Conservation (phyloP, 2,329 filamentous ascomycete genomes). For the Sphaceloma murrayae region DNA sequence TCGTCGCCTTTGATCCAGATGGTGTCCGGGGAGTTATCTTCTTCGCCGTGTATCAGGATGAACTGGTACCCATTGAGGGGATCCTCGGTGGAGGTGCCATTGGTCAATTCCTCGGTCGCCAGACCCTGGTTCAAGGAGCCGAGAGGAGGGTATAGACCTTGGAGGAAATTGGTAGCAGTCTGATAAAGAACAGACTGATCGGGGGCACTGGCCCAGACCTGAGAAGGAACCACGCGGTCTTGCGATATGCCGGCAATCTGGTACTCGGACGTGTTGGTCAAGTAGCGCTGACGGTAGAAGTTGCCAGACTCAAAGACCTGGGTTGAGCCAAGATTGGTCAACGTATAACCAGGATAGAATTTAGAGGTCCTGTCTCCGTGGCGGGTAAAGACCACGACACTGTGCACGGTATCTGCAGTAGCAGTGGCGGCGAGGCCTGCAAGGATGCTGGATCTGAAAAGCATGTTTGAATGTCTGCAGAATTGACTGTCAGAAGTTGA, state of each 20-base stretch:
- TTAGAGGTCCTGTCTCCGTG: slow-evolving; percentile 86
- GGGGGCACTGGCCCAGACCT: slow-evolving; percentile 64
- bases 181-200: slow-evolving; percentile 65
- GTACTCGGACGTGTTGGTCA: slow-evolving; percentile 48
- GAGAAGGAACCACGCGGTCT: slow-evolving; percentile 56
- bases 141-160: slow-evolving; percentile 73
- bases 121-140: slow-evolving; percentile 24
- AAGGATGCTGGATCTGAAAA: slow-evolving; percentile 18
- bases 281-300: slow-evolving; percentile 70
- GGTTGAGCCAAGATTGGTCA: slow-evolving; percentile 71
- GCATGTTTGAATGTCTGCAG: slow-evolving; percentile 14
- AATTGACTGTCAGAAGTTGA: neutral
- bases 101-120: slow-evolving; percentile 53
- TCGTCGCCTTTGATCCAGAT: slow-evolving; percentile 51
- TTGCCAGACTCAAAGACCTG: slow-evolving; percentile 63
- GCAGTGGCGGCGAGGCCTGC: slow-evolving; percentile 24
- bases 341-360: slow-evolving; percentile 55
- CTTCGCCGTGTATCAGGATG: slow-evolving; percentile 54
- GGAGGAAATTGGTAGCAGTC: slow-evolving; percentile 70
- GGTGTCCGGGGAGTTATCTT: slow-evolving; percentile 44
- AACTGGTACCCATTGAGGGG: slow-evolving; percentile 78
- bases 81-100: slow-evolving; percentile 55
- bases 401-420: slow-evolving; percentile 58
- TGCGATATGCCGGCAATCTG: slow-evolving; percentile 58
- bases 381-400: slow-evolving; percentile 77